These are phyloP conservation scores for Simplicillium sp. DNA, from an alignment of 2,329 filamentous ascomycete species.

Conservation along the genomic window DNA sequence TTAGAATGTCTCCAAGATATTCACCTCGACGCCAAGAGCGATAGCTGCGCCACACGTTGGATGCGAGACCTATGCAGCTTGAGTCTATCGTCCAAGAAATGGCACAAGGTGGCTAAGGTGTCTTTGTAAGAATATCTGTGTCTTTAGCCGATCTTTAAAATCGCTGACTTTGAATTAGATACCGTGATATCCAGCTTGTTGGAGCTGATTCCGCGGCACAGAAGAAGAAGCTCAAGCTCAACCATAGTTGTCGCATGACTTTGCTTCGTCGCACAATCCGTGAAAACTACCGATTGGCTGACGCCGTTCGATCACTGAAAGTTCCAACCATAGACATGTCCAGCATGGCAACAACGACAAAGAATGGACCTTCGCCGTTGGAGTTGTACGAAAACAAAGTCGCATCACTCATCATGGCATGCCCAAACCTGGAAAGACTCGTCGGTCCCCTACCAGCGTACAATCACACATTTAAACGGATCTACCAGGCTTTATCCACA, in stretches of 20 bases:
- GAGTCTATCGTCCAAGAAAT: constrained; percentile 39
- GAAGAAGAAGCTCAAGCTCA: constrained; percentile 48
- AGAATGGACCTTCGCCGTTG: constrained; percentile 19
- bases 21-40: constrained; percentile 37
- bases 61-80: constrained; percentile 50
- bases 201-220: constrained; percentile 45
- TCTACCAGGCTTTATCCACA: constrained; percentile 51
- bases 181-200: constrained; percentile 48
- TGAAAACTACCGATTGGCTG: constrained; percentile 40
- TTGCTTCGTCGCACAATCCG: constrained; percentile 50
- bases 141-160: not conserved
- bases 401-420: constrained; percentile 54
- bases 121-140: constrained; percentile 34
- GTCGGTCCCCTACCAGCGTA: constrained; percentile 44
- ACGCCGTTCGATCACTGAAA: constrained; percentile 46
- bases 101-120: constrained; percentile 38
- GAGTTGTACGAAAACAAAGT: constrained; percentile 48
- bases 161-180: constrained; percentile 23
- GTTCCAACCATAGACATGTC: constrained; percentile 35
- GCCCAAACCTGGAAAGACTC: constrained; percentile 53
- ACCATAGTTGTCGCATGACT: constrained; percentile 41
- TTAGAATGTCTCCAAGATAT: constrained; percentile 40
- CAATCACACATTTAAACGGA: constrained; percentile 44
- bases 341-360: constrained; percentile 8
- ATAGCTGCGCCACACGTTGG: constrained; percentile 55